Evolutionary conservation across 768 basidiomycete species (phyloP), one percentile per base, ranked within the genome.

Genomic region (Infundibulicybe gibba): DNA sequence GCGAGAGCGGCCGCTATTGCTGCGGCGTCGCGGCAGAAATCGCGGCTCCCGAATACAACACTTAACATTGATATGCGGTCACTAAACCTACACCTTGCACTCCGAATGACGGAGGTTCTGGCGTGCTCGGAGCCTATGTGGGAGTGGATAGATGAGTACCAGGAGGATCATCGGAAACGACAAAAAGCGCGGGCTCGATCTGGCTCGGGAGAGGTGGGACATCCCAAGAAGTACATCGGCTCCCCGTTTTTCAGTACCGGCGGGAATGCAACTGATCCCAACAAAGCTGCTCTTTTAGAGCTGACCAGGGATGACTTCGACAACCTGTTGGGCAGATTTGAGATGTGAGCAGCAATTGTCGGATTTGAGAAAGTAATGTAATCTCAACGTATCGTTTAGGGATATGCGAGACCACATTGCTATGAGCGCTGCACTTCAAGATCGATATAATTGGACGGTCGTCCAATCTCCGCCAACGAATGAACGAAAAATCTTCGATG

Each of bases 51-150:
- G 31, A 81, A 83, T 51, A 57, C 66, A 37, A 71, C 65, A 6
- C 61, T 84, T 52, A 66, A 75, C 35, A 66, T 85, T 30, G 86
- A 88, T 60, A 50, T 80, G 41, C 69, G 74, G 45, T 71, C 75
- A 6, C 62, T 87, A 40, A 83, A 84, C 55, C 60, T 87, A 49
- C 84, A 85, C 61, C 69, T 90, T n/a, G 66, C 75, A 14, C 48
- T 80, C 52, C 72, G 83, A 12, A 75, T 76, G 8, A 71, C 76
- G 48, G 87, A 86, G 58, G 71, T 88, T n/a, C 53, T 87, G 12
- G 84, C 74, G 6, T 88, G 85, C 54, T 71, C 80, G 0, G 87
- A 89, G 62, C 71, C 80, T 25, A 89, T 89, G 85, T 90, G 87
- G 87, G 85, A 85, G 45, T 88, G 81, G 78, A 75, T 88, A 3